phyloP scores from a whole-genome alignment of 2,329 filamentous ascomycete species.

The Colletotrichum siamense region DNA sequence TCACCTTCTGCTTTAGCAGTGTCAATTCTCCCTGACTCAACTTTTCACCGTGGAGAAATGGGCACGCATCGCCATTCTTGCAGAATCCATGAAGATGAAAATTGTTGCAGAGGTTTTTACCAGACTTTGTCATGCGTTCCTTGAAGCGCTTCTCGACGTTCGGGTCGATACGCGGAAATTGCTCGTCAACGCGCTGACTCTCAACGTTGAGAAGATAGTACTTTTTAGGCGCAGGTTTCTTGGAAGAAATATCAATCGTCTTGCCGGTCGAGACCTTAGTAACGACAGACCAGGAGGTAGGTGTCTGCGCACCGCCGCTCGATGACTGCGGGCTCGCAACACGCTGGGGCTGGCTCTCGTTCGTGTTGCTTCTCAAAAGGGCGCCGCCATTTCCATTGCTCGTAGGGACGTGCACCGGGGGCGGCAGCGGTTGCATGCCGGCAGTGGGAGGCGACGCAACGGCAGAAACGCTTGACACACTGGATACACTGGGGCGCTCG shows the following conservation, averaged over 20 bases:
- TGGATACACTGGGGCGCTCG: neutral
- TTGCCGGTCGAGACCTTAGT: slow-evolving; percentile 19
- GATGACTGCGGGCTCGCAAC: neutral
- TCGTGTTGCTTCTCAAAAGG: neutral
- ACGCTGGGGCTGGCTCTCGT: neutral
- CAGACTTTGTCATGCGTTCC: slow-evolving; percentile 17
- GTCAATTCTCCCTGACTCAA: slow-evolving; percentile 20
- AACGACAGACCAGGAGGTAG: slow-evolving; percentile 27
- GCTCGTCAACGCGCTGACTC: slow-evolving; percentile 35
- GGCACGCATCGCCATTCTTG: slow-evolving; percentile 20
- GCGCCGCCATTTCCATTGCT: neutral
- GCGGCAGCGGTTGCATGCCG: neutral
- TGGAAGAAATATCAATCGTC: slow-evolving; percentile 33
- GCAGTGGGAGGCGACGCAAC: neutral
- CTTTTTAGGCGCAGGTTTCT: slow-evolving; percentile 23
- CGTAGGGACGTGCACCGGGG: neutral
- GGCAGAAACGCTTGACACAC: neutral
- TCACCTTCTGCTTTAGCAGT: slow-evolving; percentile 24
- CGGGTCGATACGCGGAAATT: slow-evolving; percentile 27
- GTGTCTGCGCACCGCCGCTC: neutral
- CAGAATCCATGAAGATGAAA: slow-evolving; percentile 26
- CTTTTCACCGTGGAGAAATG: slow-evolving; percentile 25
- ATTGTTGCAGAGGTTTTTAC: slow-evolving; percentile 26
- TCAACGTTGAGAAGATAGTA: slow-evolving; percentile 34
- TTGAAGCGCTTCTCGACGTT: slow-evolving; percentile 24